Evolutionary conservation across 176 grass and related monocot genomes (phyloP).

Genomic region (Neostapfia colusana): DNA sequence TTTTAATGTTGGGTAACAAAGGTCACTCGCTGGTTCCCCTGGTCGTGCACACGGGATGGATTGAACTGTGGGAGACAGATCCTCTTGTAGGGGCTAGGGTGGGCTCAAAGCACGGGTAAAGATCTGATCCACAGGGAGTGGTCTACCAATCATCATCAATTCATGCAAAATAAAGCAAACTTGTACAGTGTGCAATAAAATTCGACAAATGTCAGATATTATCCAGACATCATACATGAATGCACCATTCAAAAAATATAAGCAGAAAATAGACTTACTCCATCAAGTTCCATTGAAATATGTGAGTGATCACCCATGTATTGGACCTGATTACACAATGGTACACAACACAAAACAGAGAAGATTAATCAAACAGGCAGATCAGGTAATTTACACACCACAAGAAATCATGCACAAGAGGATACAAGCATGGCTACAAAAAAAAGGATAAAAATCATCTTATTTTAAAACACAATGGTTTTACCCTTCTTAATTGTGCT

Average conservation of each 20-base stretch:
- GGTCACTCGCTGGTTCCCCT: too few relatives aligned
- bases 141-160: background rate
- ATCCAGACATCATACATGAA: too few relatives aligned
- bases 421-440: background rate
- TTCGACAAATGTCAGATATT: background rate
- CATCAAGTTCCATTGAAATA: slow-evolving; percentile 91
- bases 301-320: slow-evolving; percentile 95
- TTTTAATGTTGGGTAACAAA: too few relatives aligned
- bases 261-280: too few relatives aligned
- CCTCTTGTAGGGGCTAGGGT: too few relatives aligned
- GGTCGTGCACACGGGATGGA: too few relatives aligned
- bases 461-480: background rate
- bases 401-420: background rate
- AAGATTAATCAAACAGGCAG: slow-evolving; percentile 9
- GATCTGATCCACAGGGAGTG: too few relatives aligned
- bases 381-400: background rate
- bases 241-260: too few relatives aligned
- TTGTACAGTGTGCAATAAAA: slow-evolving; percentile 14
- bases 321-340: slow-evolving; percentile 64
- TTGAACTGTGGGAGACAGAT: too few relatives aligned
- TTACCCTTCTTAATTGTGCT: slow-evolving; percentile 11
- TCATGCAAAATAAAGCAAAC: slow-evolving; percentile 6
- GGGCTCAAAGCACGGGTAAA: too few relatives aligned
- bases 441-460: background rate
- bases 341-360: slow-evolving; percentile 3